Conservation (phyloP, 345 rosid genomes). For the Citrus maxima region DNA sequence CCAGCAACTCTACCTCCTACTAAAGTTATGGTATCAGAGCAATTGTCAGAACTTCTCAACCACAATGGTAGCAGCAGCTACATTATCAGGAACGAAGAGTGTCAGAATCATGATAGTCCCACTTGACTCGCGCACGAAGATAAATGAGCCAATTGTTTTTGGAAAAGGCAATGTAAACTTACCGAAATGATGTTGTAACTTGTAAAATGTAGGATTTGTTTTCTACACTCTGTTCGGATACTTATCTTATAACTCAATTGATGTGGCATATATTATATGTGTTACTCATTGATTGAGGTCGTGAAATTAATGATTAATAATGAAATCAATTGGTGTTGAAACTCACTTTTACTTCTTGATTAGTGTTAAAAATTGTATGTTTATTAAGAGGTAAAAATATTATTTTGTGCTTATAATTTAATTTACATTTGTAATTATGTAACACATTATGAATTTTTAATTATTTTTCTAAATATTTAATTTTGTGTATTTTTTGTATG, state of each 20-base stretch:
- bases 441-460: too few relatives aligned
- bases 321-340: too few relatives aligned
- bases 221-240: not conserved
- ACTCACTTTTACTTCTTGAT: too few relatives aligned
- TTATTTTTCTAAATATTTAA: too few relatives aligned
- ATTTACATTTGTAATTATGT: too few relatives aligned
- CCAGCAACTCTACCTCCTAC: slow-evolving; percentile 15
- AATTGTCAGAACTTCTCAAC: slow-evolving; percentile 8
- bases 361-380: too few relatives aligned
- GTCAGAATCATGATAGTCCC: not conserved
- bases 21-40: slow-evolving; percentile 24
- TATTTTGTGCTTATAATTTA: too few relatives aligned
- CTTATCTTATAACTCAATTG: not conserved
- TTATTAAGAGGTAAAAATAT: too few relatives aligned
- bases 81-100: not conserved
- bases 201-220: not conserved
- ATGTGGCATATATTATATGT: too few relatives aligned
- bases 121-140: not conserved
- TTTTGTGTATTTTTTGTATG: too few relatives aligned
- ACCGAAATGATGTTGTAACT: not conserved
- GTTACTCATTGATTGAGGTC: too few relatives aligned
- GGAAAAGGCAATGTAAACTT: not conserved
- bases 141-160: not conserved
- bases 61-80: not conserved
- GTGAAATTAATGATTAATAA: too few relatives aligned